Conservation (phyloP, 192 early-diverging fungal genomes). For the Nowakowskiella sp. region DNA sequence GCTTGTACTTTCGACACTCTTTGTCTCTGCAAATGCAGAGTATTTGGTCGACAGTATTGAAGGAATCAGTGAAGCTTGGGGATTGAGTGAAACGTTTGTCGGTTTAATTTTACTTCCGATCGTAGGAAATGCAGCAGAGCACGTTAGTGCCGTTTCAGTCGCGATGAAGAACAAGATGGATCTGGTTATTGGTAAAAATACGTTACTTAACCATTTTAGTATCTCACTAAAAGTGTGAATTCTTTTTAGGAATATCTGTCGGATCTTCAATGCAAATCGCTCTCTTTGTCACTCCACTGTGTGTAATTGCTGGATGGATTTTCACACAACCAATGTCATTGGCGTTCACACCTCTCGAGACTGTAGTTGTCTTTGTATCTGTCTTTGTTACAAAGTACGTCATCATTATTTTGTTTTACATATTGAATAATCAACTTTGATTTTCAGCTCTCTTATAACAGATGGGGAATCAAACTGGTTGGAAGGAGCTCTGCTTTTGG, state of each 20-base stretch:
- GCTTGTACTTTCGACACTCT: slow-evolving; percentile 56
- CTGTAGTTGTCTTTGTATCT: slow-evolving; percentile 71
- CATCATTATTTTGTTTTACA: slow-evolving; percentile 28
- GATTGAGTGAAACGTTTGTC: slow-evolving; percentile 72
- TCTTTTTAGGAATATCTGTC: slow-evolving; percentile 73
- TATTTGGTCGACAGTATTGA: slow-evolving; percentile 77
- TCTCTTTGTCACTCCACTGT: slow-evolving; percentile 37
- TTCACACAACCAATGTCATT: slow-evolving; percentile 72
- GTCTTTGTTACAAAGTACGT: slow-evolving; percentile 74
- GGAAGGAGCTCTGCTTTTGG: slow-evolving; percentile 76
- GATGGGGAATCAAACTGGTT: slow-evolving; percentile 92
- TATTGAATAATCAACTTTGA: slow-evolving; percentile 8
- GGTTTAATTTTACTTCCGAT: slow-evolving; percentile 86
- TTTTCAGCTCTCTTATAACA: slow-evolving; percentile 38
- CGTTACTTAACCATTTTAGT: too few relatives aligned
- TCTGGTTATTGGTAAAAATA: slow-evolving; percentile 69
- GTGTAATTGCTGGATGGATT: slow-evolving; percentile 77
- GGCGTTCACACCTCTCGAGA: slow-evolving; percentile 75
- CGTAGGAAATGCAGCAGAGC: slow-evolving; percentile 86
- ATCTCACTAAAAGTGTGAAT: too few relatives aligned
- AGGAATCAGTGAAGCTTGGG: slow-evolving; percentile 58
- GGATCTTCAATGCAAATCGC: slow-evolving; percentile 90
- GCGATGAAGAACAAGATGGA: slow-evolving; percentile 90
- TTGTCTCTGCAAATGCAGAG: slow-evolving; percentile 77
- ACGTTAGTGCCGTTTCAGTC: slow-evolving; percentile 72